Evolutionary conservation across 345 rosid species (phyloP), one percentile per base, ranked within the genome.

Genomic region (Diplotaxis tenuifolia): DNA sequence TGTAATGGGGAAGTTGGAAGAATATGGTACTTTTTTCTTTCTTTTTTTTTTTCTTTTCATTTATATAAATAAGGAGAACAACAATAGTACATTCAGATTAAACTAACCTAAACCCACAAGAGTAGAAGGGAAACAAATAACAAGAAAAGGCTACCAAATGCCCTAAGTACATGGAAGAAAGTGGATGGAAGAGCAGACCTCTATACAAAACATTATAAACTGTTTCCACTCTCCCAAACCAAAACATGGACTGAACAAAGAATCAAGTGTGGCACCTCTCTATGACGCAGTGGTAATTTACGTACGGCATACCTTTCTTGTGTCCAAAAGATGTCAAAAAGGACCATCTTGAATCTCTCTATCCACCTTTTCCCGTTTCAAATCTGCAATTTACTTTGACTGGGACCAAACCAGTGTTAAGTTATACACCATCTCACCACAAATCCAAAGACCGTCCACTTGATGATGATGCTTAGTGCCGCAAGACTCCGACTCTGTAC

Each of bases 201-300:
- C 75, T 77, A 55, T 77, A 71, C 80, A 77, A 34, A 77, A 65
- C 70, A 70, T 57, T 70, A 63, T 76, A 6, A 70, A 71, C 65
- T 45, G 72, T 63, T 70, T 70, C 71, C 11, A 76, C 75, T 65
- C 72, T 63, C 31, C 80, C 45, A 70, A 64, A 47, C 62, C 62
- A 21, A 70, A 70, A 31, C 40, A 76, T 70, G 53, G 49, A 7
- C 14, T 68, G 63, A 75, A 3, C 45, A 27, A 1, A n/a, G 5
- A 42, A 67, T 15, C 36, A n/a, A n/a, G n/a, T n/a, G n/a, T n/a
- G n/a, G n/a, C n/a, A 28, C 58, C 19, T 68, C 74, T 68, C 69
- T 68, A 68, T 21, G 79, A 62, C 42, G 72, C 80, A 77, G 63
- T 65, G 63, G 58, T 66, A 38, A 77, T 77, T 65, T 77, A 77